Base-by-base conservation (phyloP, 1,139 yeast genomes). In the Sugiyamaella neomexicana region DNA sequence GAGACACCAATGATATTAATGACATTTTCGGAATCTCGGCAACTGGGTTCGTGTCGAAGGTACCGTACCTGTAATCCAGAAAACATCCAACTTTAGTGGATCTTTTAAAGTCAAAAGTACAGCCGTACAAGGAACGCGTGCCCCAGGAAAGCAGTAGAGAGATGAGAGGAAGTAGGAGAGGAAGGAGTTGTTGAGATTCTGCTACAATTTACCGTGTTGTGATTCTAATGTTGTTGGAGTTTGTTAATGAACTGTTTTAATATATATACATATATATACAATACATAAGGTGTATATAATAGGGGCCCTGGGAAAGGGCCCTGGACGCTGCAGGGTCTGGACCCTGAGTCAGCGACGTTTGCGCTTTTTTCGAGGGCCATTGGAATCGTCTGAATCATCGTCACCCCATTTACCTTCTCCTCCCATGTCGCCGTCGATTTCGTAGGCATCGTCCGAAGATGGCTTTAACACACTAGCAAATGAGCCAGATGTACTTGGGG, bases 371-470 rank as follows among this genome's bases (percentile, higher is more conserved):
- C 39, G 13, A n/a, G 25, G 15, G 6, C 15, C 15, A 10, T 8
- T 15, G 8, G 5, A 23, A 12, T 38, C 50, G 23, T 34, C 40
- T 25, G 23, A 20, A 38, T 46, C 50, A 10, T 27, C 44, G 9
- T 46, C 50, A 12, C 15, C 44, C 50, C 50, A 46, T 27, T 46
- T 46, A 5, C 50, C 50, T 27, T 46, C 50, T 13, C 44, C 50
- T 2, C 50, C 50, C 44, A 46, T 37, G 9, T 46, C 43, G 16
- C n/a, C 37, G 10, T 46, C 50, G 15, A 46, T 38, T 13, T 46
- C 50, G 25, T 46, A 46, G 12, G 31, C 43, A 38, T 46, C 31
- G 38, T 23, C 31, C 15, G 48, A 32, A 13, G 27, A 5, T 2
- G 39, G 16, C 13, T 29, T 20, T 5, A 39, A 36, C 13, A 46